Evolutionary conservation across 2,329 filamentous ascomycete genomes (phyloP), one percentile per base, ranked within the genome.

Genomic region (Trichoderma simmonsii): DNA sequence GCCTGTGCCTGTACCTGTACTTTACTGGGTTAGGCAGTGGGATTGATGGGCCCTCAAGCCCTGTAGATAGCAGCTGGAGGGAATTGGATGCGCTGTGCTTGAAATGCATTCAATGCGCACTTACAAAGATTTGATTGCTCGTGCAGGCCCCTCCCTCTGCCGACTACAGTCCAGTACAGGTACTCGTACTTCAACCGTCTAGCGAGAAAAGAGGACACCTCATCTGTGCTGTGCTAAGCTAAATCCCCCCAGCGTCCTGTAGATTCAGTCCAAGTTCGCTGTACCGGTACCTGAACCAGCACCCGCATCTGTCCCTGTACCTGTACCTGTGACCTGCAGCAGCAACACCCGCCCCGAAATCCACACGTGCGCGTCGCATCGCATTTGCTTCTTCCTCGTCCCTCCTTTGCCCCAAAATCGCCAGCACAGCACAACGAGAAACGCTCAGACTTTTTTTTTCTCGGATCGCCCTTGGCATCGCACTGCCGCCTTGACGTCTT

Each of bases 281-380:
- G 36, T 18, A 39, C 36, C 36, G 0, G 36, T 39, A 18, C 36
- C 36, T 39, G 14, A 15, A 18, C 36, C 36, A 1, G 36, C 15
- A 39, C 36, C 36, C 12, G 34, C 14, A 15, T 15, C n/a, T n/a
- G n/a, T 39, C 14, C 36, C 36, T 39, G 28, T 54, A 14, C 43
- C 18, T 56, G 30, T 65, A 36, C 63, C n/a, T 54, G 63, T 51
- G 48, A 36, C 63, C 43, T 28, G n/a, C 28, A 57, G 48, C 48
- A 36, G 63, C 60, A 39, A 28, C 24, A 26, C 24, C 21, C 36
- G 34, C 36, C 21, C 36, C 36, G 24, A 32, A 32, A 39, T n/a
- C 64, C 64, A 60, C 65, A 43, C 65, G 65, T 68, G 65, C 65
- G 65, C 65, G 54, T 68, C 65, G 61, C 61, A 64, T 64, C 61